These are phyloP conservation scores for Diplogelasinospora grovesii DNA, from an alignment of 495 filamentous ascomycete genomes.

Conservation along the genomic window DNA sequence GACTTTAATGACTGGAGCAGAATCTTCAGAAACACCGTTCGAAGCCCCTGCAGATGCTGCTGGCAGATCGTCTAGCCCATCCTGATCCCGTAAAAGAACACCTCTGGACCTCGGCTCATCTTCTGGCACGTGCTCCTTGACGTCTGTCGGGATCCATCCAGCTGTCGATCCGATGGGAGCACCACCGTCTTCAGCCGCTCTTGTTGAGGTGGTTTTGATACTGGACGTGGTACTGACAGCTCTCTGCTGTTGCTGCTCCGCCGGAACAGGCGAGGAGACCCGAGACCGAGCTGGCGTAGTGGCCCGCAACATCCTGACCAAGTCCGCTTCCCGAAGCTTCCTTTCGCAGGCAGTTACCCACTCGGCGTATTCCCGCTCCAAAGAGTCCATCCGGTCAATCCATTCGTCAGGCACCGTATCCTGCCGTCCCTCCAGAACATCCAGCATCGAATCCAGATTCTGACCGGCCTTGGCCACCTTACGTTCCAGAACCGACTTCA, in stretches of 20 bases:
- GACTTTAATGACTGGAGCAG: constrained; percentile 16
- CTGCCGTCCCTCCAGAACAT: constrained; percentile 70
- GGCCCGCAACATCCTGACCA: constrained; percentile 10
- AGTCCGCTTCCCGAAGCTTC: constrained; percentile 31
- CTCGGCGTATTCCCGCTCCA: constrained; percentile 72
- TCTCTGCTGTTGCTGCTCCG: background rate
- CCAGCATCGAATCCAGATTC: constrained; percentile 74
- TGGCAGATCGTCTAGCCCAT: too few species aligned
- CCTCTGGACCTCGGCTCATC: too few species aligned
- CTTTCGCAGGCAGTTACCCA: constrained; percentile 55
- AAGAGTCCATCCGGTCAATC: constrained; percentile 74
- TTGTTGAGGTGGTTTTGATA: too few species aligned
- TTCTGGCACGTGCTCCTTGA: too few species aligned
- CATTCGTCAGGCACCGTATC: constrained; percentile 82
- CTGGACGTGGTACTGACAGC: too few species aligned
- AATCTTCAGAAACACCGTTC: constrained; percentile 1
- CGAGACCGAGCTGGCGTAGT: constrained; percentile 1
- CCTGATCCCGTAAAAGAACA: too few species aligned
- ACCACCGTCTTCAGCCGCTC: background rate
- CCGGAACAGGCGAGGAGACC: background rate
- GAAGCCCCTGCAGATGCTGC: too few species aligned
- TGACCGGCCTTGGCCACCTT: constrained; percentile 66
- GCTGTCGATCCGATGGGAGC: constrained; percentile 1
- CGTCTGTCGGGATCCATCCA: too few species aligned
- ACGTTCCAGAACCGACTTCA: constrained; percentile 55